Base-by-base conservation (phyloP, 805 yeast genomes). In the Lipomyces japonicus region DNA sequence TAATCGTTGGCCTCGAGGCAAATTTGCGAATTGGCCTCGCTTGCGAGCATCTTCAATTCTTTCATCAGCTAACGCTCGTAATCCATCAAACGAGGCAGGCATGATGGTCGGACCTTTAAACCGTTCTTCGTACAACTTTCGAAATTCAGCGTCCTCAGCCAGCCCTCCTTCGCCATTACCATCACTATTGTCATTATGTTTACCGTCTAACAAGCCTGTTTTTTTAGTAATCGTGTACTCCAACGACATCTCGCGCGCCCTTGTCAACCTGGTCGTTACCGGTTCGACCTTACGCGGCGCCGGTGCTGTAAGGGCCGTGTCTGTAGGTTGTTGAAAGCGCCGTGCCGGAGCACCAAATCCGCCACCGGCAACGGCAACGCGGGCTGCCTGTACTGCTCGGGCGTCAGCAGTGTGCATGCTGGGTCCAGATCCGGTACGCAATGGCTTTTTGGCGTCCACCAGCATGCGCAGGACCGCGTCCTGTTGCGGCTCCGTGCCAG, bases 11-110 rank as follows among this genome's bases (percentile, higher is more conserved):
- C 95, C 95, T 50, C 95, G 73, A 0, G 79, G 76, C 3, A 81
- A 61, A 45, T 78, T 76, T 0, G 75, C 66, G 62, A 89, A 89
- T 30, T 77, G 82, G 0, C 96, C 95, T 3, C 82, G 74, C 22
- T 74, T 70, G 59, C 79, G 75, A 32, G 93, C 86, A 18, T 86
- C 89, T 60, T 81, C 87, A 24, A 89, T 86, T 42, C 80, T 71
- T 32, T 81, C 80, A 59, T 84, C 87, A 0, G 96, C 96, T 44
- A 87, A 59, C 0, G 88, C 82, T 42, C 78, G 68, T 3, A 61
- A 51, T 4, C 67, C 68, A 14, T 62, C 63, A 24, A 65, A 41
- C 12, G 63, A 46, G 10, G 55, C 66, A 68, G 75, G 71, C 12
- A 54, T 51, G 14, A 30, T 46, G 3, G 47, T 50, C 0, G 84